phyloP scores from a whole-genome alignment of 1,284 basidiomycete species.

The Xerocomus minutiporus region DNA sequence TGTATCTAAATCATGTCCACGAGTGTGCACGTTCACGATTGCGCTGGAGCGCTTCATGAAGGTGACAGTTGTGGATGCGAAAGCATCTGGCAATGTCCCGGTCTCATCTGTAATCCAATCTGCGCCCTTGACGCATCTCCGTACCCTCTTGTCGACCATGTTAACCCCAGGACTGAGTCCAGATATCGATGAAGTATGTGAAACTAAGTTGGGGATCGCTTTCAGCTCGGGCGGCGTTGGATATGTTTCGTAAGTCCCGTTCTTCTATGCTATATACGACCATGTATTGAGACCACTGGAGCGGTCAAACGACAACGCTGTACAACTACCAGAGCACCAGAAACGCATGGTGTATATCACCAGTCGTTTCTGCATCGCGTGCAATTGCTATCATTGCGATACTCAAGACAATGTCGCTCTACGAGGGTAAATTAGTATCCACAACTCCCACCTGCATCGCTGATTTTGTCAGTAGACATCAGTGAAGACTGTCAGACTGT shows the following conservation, averaged over 20 bases:
- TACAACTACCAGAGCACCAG: conserved; percentile 38
- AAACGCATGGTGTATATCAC: conserved; percentile 68
- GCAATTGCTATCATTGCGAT: conserved; percentile 64
- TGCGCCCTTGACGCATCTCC: conserved; percentile 41
- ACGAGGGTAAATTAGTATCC: conserved; percentile 51
- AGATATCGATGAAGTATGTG: conserved; percentile 66
- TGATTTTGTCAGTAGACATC: conserved; percentile 44
- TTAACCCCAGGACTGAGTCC: conserved; percentile 49
- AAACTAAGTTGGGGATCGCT: conserved; percentile 42
- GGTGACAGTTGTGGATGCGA: conserved; percentile 44
- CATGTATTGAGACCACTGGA: conserved; percentile 8
- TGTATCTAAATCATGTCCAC: neutral
- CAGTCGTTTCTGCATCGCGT: conserved; percentile 61
- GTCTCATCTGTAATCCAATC: conserved; percentile 37
- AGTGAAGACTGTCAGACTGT: conserved; percentile 64
- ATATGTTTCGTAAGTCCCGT: conserved; percentile 42
- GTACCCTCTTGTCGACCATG: conserved; percentile 44
- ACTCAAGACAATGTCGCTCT: conserved; percentile 66
- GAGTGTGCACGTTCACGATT: conserved; percentile 44
- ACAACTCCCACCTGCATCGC: neutral
- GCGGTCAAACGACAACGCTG: conserved; percentile 38
- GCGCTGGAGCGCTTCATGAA: conserved; percentile 47
- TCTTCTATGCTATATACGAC: neutral
- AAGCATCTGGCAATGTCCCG: conserved; percentile 40
- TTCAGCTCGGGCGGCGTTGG: conserved; percentile 42